These are phyloP conservation scores for Iris macrosiphon DNA, from an alignment of 106 monocot species.

Conservation along the genomic window DNA sequence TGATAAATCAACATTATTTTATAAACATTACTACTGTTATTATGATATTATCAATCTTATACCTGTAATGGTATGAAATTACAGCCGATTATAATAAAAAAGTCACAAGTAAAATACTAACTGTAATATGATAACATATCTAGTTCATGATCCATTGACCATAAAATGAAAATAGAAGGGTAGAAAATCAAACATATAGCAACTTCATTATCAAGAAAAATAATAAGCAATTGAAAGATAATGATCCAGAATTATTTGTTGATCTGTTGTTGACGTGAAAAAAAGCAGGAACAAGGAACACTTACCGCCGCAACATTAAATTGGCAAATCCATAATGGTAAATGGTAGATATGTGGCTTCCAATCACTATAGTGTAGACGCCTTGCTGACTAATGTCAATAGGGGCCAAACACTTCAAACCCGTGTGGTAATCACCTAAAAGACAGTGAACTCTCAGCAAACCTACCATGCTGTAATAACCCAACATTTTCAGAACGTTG, in stretches of 20 bases:
- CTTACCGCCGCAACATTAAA: slow-evolving; percentile 81
- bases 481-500: slow-evolving; percentile 94
- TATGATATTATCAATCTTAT: too few relatives aligned
- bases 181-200: neutral
- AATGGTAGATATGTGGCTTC: slow-evolving; percentile 87
- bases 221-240: neutral
- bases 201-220: neutral
- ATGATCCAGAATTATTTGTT: too few relatives aligned
- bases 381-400: slow-evolving; percentile 90
- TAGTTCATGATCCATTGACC: neutral
- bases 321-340: slow-evolving; percentile 98
- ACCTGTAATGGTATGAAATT: too few relatives aligned
- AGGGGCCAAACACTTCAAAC: slow-evolving; percentile 78
- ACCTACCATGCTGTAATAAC: slow-evolving; percentile 96
- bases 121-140: neutral
- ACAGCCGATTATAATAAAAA: too few relatives aligned
- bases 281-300: neutral
- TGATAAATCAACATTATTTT: too few relatives aligned
- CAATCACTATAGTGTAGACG: slow-evolving; percentile 87
- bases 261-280: too few relatives aligned
- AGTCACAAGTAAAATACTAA: too few relatives aligned
- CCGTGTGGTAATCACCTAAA: slow-evolving; percentile 87
- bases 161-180: neutral
- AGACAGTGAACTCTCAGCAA: slow-evolving; percentile 89
- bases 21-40: too few relatives aligned